phyloP scores from a whole-genome alignment of 1,284 basidiomycete genomes.

The Melampsora americana region DNA sequence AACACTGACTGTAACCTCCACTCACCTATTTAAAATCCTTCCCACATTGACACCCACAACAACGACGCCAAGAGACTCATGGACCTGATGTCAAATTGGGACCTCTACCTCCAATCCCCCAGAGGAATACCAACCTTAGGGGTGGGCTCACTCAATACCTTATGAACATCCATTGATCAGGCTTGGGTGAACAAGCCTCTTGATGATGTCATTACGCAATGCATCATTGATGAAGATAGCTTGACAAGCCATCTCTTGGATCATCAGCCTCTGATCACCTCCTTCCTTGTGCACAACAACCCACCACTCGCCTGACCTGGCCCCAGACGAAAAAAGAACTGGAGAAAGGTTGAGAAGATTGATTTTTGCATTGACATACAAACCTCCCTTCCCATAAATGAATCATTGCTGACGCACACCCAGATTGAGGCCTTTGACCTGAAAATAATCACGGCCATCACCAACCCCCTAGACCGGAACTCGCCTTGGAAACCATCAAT shows the following conservation, averaged over 20 bases:
- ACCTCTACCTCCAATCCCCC: neutral
- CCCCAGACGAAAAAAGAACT: too few species aligned
- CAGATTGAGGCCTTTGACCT: neutral
- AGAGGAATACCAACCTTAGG: conserved; percentile 10
- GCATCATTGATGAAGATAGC: neutral
- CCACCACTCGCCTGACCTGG: neutral
- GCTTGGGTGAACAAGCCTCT: conserved; percentile 1
- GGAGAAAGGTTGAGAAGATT: neutral
- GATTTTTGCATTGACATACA: neutral
- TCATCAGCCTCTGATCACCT: too few species aligned
- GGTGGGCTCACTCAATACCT: neutral
- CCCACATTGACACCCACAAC: neutral
- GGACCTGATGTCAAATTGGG: neutral
- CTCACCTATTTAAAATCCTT: neutral
- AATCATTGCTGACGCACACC: neutral
- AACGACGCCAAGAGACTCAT: neutral
- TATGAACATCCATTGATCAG: conserved; percentile 6
- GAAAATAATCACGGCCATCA: neutral
- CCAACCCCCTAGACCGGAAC: neutral
- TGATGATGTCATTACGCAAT: neutral
- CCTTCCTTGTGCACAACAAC: neutral
- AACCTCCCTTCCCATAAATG: neutral
- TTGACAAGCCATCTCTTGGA: conserved; percentile 18
- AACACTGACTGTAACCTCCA: neutral
- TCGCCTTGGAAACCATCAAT: neutral